Conservation (phyloP, 306 rosid genomes). For the Fagus crenata region DNA sequence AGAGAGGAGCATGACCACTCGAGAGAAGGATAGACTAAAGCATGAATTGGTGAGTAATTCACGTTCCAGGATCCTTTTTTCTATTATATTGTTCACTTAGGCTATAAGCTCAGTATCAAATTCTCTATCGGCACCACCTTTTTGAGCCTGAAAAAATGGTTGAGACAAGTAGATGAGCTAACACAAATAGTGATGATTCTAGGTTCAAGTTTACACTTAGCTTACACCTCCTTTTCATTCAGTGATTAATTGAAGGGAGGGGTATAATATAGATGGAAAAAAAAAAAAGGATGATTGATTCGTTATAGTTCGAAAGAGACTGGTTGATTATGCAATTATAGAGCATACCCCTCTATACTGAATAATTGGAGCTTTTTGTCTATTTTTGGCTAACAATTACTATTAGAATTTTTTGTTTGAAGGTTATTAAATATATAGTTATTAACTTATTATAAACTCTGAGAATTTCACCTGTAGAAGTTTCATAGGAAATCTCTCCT, state of each 20-base stretch:
- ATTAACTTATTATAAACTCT: neutral
- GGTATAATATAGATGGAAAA: neutral
- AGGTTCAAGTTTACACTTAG: constrained; percentile 9
- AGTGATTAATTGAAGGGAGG: neutral
- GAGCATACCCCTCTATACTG: neutral
- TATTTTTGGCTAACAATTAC: neutral
- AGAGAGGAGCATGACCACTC: constrained; percentile 48
- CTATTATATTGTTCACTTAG: neutral
- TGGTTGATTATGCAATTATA: neutral
- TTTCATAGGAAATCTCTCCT: neutral
- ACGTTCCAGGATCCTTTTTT: neutral
- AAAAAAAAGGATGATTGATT: neutral
- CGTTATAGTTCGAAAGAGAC: neutral
- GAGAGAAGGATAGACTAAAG: constrained; percentile 61
- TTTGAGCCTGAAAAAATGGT: neutral
- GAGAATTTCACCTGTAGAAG: neutral
- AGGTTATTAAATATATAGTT: neutral
- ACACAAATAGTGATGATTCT: constrained; percentile 10
- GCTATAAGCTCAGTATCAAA: neutral
- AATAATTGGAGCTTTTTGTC: neutral
- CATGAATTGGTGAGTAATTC: constrained; percentile 61
- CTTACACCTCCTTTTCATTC: constrained; percentile 9
- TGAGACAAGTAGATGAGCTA: neutral
- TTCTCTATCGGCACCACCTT: constrained; percentile 6
- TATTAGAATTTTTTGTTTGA: neutral